Evolutionary conservation across 2,329 filamentous ascomycete genomes (phyloP), one percentile per base, ranked within the genome.

Genomic region (Penicillium sp.): DNA sequence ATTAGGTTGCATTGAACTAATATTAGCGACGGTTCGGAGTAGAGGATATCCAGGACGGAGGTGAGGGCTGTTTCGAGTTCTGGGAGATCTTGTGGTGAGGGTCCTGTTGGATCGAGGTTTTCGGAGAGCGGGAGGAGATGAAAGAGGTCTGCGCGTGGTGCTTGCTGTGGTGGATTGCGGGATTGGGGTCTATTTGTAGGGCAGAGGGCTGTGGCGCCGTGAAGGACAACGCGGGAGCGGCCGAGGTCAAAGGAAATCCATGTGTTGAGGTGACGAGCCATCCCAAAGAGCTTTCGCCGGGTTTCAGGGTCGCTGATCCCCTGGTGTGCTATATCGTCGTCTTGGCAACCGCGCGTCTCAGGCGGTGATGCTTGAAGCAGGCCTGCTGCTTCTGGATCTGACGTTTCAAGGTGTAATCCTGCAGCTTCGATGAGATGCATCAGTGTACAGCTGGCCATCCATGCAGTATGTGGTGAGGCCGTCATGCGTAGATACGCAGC

Each of bases 211-310:
- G 75, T 76, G 10, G 78, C 76, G 18, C 77, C 77, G 34, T 77
- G 76, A 0, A 83, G 70, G 57, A 75, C 56, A 16, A 84, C 79
- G 10, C 80, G 74, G 0, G 81, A 82, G 0, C 80, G 76, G 1
- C 82, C 82, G 50, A 84, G 77, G 52, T 85, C 82, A 58, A 83
- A 84, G 0, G 81, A 84, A 27, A 80, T 79, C 82, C 82, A 85
- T 13, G 79, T 80, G 59, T 85, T 84, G 8, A 85, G 74, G 59
- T 84, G 82, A 10, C 81, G 79, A 0, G 82, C 78, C 39, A 84
- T 76, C 50, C 79, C 76, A 62, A 82, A 68, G 4, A 82, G 65
- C 2, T 79, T 68, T 13, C 74, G 71, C 12, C 74, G 72, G 9
- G 71, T 67, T 31, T 81, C 79, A 8, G 62, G 64, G 52, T 68